Evolutionary conservation across 495 filamentous ascomycete genomes (phyloP), one percentile per base, ranked within the genome.

Genomic region (Penicillium nucicola): DNA sequence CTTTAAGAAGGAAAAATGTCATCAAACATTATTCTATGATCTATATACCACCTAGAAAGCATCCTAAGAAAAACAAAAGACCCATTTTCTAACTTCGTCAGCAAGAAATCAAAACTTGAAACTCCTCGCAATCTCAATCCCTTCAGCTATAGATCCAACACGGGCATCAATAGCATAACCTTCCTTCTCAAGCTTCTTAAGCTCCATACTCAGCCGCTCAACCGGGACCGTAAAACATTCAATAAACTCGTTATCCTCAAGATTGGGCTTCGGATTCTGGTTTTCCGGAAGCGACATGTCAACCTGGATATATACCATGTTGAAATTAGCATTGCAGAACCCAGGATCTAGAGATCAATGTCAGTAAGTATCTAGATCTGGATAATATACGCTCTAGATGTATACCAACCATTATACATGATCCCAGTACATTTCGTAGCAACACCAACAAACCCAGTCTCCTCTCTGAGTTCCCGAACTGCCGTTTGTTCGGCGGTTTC

Each of bases 241-340:
- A 53, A 96, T 96, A 65, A 93, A 93, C 62, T 95, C 90, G 60
- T 87, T 87, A 35, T 93, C 90, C 49, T 96, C 90, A 2, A 95
- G 76, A 53, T 90, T 74, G 3, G 89, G 86, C 56, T 83, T 78
- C 1, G 82, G 85, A 48, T 84, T 75, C 50, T 83, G 81, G 56
- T 92, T 90, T 45, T 82, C 84, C 0, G 85, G 81, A 9, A 82
- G 65, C 11, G 70, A 80, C 77, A 88, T 83, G 67, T 96, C 89
- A 48, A 96, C 79, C 4, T 76, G 82, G 13, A 95, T 83, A 56
- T 92, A 87, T 14, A 95, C 83, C 77, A 96, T 86, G 37, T 84
- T 81, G 17, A 90, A 76, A 65, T 92, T 96, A 22, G 90, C 92
- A 61, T 92, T 95, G 67, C 88, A 92, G 71, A 96, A 92, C 13